phyloP scores from a whole-genome alignment of 2,329 filamentous ascomycete genomes.

The Anthostomella pinea region DNA sequence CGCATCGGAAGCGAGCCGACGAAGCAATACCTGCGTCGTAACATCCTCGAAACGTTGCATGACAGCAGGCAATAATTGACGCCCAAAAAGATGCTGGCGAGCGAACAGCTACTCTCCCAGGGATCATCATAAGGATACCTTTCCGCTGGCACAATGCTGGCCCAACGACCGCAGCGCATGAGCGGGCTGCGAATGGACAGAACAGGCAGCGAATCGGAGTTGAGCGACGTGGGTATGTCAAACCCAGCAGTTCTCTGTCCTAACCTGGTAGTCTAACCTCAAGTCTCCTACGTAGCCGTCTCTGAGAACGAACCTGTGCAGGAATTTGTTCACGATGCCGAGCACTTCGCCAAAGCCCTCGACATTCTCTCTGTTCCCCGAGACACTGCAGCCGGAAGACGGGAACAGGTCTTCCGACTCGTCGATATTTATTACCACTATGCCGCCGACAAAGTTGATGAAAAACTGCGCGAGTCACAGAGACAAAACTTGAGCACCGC shows the following conservation, averaged over 20 bases:
- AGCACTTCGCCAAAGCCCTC: slow-evolving; percentile 78
- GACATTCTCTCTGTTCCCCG: slow-evolving; percentile 66
- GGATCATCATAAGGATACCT: slow-evolving; percentile 16
- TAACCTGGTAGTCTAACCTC: not conserved
- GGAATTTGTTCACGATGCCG: slow-evolving; percentile 63
- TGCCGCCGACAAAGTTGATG: slow-evolving; percentile 43
- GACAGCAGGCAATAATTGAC: slow-evolving; percentile 11
- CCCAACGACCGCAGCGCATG: slow-evolving; percentile 14
- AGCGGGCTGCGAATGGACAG: slow-evolving; percentile 15
- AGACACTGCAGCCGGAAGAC: slow-evolving; percentile 51
- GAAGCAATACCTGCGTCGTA: too few species aligned
- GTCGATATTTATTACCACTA: slow-evolving; percentile 63
- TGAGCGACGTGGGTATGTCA: slow-evolving; percentile 20
- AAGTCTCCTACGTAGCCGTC: slow-evolving; percentile 11
- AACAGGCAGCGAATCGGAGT: slow-evolving; percentile 13
- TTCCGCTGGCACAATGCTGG: slow-evolving; percentile 18
- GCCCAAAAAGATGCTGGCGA: slow-evolving; percentile 26
- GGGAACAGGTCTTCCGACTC: slow-evolving; percentile 66
- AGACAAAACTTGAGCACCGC: slow-evolving; percentile 32
- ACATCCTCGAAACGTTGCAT: too few species aligned
- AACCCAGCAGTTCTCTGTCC: not conserved
- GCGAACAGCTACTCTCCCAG: slow-evolving; percentile 18
- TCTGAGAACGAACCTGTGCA: slow-evolving; percentile 17
- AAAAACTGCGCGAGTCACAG: slow-evolving; percentile 42
- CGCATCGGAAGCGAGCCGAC: too few species aligned